Percentiles rank a stretch among this genome's conserved stretches.
These are phyloP conservation scores for Cladosporium cucumerinum DNA, from an alignment of 2,329 filamentous ascomycete genomes.

Conservation along the genomic window DNA sequence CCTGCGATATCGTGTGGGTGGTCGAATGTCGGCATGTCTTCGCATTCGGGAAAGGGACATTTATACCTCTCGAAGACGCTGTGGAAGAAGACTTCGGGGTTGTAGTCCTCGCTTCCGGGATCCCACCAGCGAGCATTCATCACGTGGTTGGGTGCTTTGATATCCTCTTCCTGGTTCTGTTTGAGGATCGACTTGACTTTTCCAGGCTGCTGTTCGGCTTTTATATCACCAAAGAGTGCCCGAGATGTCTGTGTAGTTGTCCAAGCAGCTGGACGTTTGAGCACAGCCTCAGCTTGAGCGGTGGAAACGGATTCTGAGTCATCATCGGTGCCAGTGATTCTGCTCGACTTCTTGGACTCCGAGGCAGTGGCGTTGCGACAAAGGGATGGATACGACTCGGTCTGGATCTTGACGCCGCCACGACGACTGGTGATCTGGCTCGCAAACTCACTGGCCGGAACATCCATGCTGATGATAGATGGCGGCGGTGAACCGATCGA, in stretches of 20 bases:
- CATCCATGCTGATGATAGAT: constrained; percentile 4
- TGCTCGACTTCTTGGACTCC: neutral
- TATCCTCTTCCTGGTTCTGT: constrained; percentile 10
- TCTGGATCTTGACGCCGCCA: constrained; percentile 19
- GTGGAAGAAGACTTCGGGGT: constrained; percentile 48
- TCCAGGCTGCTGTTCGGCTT: constrained; percentile 27
- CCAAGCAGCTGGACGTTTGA: constrained; percentile 18
- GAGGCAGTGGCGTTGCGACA: neutral
- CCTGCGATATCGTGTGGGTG: constrained; percentile 31
- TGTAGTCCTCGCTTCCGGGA: constrained; percentile 49
- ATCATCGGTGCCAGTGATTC: neutral
- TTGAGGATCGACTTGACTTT: constrained; percentile 32
- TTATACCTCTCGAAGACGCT: constrained; percentile 44
- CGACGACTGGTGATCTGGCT: constrained; percentile 20
- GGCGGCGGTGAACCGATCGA: constrained; percentile 11
- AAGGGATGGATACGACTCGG: constrained; percentile 1
- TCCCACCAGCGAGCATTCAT: constrained; percentile 33
- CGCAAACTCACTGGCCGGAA: constrained; percentile 4
- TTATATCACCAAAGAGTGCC: constrained; percentile 37
- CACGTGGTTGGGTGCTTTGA: neutral
- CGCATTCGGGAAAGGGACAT: constrained; percentile 55
- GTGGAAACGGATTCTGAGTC: constrained; percentile 11
- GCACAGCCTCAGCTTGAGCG: neutral
- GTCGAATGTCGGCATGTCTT: constrained; percentile 29
- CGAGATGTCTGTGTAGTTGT: constrained; percentile 19